These are phyloP conservation scores for Entomortierella parvispora DNA, from an alignment of 192 early-diverging fungal species.

Conservation along the genomic window DNA sequence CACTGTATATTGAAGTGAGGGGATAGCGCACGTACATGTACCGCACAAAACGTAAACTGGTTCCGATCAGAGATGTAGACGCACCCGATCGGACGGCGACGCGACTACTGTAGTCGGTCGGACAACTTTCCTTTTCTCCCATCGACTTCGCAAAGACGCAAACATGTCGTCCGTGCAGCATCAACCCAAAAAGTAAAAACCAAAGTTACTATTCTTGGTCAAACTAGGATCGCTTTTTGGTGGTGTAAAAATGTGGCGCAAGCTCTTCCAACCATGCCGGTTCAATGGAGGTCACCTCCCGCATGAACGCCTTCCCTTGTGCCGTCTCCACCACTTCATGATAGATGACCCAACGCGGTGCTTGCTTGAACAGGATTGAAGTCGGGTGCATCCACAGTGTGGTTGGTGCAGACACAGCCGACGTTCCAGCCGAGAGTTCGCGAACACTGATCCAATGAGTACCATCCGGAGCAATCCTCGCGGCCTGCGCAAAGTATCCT, in stretches of 20 bases:
- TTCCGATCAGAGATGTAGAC: too few relatives aligned
- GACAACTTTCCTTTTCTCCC: too few relatives aligned
- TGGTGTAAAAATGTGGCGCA: slow-evolving; percentile 84
- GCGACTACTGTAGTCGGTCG: too few relatives aligned
- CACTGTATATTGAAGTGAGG: too few relatives aligned
- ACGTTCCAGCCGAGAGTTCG: slow-evolving; percentile 11
- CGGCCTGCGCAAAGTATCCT: slow-evolving; percentile 83
- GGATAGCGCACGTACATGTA: too few relatives aligned
- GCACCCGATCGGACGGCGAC: too few relatives aligned
- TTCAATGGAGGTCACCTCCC: slow-evolving; percentile 92
- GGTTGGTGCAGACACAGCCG: background rate
- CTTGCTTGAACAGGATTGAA: slow-evolving; percentile 89
- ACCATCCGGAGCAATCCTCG: slow-evolving; percentile 72
- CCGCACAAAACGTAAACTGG: too few relatives aligned
- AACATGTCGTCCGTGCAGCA: too few relatives aligned
- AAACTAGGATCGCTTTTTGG: slow-evolving; percentile 1
- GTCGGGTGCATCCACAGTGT: slow-evolving; percentile 83
- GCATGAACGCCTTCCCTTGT: slow-evolving; percentile 91
- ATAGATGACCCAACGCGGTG: slow-evolving; percentile 95
- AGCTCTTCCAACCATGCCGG: slow-evolving; percentile 95
- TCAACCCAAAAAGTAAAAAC: too few relatives aligned
- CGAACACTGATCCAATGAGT: slow-evolving; percentile 73
- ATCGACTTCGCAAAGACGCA: too few relatives aligned
- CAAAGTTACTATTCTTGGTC: too few relatives aligned
- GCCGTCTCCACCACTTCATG: slow-evolving; percentile 95